Conservation (phyloP, 345 rosid species). For the Erysimum cheiranthoides region DNA sequence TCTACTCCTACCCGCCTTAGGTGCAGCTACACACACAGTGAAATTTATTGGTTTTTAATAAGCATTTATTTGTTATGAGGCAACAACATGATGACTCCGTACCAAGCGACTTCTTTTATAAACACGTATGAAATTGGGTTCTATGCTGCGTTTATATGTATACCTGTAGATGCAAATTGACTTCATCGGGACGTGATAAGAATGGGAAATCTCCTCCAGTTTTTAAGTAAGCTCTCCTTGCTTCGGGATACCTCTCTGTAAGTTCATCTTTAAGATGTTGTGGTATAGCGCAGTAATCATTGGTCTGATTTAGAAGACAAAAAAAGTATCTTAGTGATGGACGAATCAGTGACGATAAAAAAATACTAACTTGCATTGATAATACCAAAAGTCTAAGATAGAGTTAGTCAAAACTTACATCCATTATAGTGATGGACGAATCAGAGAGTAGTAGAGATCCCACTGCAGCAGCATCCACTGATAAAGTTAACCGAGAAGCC, state of each 20-base stretch:
- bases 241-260: slow-evolving; percentile 90
- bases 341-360: not conserved
- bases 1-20: slow-evolving; percentile 91
- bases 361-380: slow-evolving; percentile 7
- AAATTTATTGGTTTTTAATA: not conserved
- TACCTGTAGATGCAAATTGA: slow-evolving; percentile 97
- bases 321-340: slow-evolving; percentile 34
- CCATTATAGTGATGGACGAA: slow-evolving; percentile 90
- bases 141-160: not conserved
- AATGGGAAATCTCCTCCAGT: slow-evolving; percentile 97
- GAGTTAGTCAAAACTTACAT: slow-evolving; percentile 58
- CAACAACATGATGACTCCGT: slow-evolving; percentile 1
- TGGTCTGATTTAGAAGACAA: slow-evolving; percentile 59
- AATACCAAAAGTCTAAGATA: not conserved
- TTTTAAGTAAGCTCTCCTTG: slow-evolving; percentile 83
- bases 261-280: slow-evolving; percentile 89
- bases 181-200: slow-evolving; percentile 97
- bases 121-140: not conserved
- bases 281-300: slow-evolving; percentile 89
- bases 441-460: slow-evolving; percentile 86
- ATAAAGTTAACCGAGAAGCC: slow-evolving; percentile 92
- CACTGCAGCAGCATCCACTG: slow-evolving; percentile 82
- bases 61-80: not conserved
- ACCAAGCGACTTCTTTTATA: not conserved
- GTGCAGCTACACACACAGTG: slow-evolving; percentile 68